Evolutionary conservation across 352 stramenopile genomes (phyloP).

Genomic region (Phytophthora foliorum): DNA sequence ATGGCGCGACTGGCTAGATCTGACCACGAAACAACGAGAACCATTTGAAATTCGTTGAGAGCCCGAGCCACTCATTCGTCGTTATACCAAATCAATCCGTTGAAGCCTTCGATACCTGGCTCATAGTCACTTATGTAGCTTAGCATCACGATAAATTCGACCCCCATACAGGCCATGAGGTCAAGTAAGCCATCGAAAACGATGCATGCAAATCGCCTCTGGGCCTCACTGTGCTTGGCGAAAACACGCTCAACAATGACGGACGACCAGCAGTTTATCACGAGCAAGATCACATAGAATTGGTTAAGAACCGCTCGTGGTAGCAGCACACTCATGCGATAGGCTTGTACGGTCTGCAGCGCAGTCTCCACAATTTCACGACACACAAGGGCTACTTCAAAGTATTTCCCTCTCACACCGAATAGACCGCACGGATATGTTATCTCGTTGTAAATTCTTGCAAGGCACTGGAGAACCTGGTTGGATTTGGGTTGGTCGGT

Average conservation of each 20-base stretch:
- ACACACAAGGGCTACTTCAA: neutral
- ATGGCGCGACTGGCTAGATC: constrained; percentile 25
- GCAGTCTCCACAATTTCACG: constrained; percentile 28
- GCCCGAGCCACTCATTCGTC: constrained; percentile 33
- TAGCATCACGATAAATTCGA: constrained; percentile 8
- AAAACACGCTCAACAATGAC: constrained; percentile 8
- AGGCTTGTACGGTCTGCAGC: constrained; percentile 28
- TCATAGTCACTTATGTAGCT: constrained; percentile 23
- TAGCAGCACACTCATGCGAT: constrained; percentile 30
- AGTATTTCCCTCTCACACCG: constrained; percentile 4
- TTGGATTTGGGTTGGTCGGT: neutral
- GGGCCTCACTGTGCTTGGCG: neutral
- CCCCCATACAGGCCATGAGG: constrained; percentile 24
- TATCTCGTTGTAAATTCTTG: neutral
- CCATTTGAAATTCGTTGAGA: constrained; percentile 35
- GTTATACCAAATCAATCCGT: constrained; percentile 14
- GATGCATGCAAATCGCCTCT: constrained; percentile 20
- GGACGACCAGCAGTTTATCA: constrained; percentile 31
- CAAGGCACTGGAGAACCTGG: neutral
- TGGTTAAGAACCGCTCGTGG: constrained; percentile 30
- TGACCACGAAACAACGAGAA: constrained; percentile 33
- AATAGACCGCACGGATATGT: neutral
- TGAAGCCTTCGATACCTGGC: constrained; percentile 1
- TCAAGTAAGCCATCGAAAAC: constrained; percentile 27
- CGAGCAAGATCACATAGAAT: constrained; percentile 33